Percentiles rank a stretch among this genome's conserved stretches.
These are phyloP conservation scores for Colletotrichum echinochloae DNA, from an alignment of 2,329 filamentous ascomycete species.

Conservation along the genomic window DNA sequence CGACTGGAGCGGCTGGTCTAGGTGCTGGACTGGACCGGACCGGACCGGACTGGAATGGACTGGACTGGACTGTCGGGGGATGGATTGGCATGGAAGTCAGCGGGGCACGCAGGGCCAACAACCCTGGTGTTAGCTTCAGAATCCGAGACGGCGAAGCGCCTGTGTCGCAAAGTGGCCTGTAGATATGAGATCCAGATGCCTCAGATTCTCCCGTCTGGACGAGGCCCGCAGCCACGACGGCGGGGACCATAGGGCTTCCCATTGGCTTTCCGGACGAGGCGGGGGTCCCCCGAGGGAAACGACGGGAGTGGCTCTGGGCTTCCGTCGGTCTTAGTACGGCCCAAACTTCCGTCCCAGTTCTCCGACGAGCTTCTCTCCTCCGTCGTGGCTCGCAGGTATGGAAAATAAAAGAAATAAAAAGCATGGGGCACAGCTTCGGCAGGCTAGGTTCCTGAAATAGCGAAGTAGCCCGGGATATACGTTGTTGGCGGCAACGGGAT, in stretches of 20 bases:
- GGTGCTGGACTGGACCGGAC: too few species aligned
- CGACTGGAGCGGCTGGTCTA: slow-evolving; percentile 3
- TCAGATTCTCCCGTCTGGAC: slow-evolving; percentile 24
- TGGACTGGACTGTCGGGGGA: slow-evolving; percentile 3
- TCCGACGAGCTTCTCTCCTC: slow-evolving; percentile 68
- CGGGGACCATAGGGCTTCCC: slow-evolving; percentile 6
- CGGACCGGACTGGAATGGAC: too few species aligned
- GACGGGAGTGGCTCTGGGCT: slow-evolving; percentile 22
- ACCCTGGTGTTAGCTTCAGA: slow-evolving; percentile 34
- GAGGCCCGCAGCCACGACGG: slow-evolving; percentile 14
- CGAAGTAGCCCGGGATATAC: slow-evolving; percentile 13
- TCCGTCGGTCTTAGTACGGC: slow-evolving; percentile 53
- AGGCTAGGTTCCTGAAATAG: slow-evolving; percentile 17
- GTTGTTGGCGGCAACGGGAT: background rate
- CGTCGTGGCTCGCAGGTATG: background rate
- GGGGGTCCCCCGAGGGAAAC: background rate
- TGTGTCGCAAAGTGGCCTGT: slow-evolving; percentile 23
- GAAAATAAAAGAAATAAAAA: background rate
- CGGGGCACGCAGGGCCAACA: slow-evolving; percentile 22
- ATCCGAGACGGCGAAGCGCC: slow-evolving; percentile 37
- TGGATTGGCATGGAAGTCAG: slow-evolving; percentile 18
- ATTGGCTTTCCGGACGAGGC: background rate
- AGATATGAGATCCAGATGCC: slow-evolving; percentile 5
- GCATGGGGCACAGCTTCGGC: slow-evolving; percentile 14
- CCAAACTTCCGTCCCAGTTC: slow-evolving; percentile 80